A percentile compares a stretch with the other conserved stretches of the same genome.
phyloP scores from a whole-genome alignment of 257 asterid species.

The Scutellaria minor region DNA sequence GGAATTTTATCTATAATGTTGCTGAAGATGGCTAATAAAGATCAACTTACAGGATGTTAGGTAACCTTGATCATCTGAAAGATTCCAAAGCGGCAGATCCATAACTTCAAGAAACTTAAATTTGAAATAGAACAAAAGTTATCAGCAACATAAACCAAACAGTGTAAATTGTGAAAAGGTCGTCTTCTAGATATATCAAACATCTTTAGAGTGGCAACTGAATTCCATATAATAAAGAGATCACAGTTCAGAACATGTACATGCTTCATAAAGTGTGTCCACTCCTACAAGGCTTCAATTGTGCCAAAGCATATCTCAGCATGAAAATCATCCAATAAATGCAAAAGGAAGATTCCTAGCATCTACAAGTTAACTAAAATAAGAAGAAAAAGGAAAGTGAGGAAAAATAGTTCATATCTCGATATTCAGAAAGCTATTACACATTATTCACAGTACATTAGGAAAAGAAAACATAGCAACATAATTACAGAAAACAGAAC shows the following conservation, averaged over 20 bases:
- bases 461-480: neutral
- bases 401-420: slow-evolving; percentile 8
- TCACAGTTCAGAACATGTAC: slow-evolving; percentile 6
- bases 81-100: slow-evolving; percentile 59
- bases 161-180: neutral
- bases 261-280: neutral
- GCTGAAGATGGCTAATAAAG: slow-evolving; percentile 19
- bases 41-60: slow-evolving; percentile 28
- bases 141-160: slow-evolving; percentile 25
- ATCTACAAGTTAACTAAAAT: neutral
- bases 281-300: neutral
- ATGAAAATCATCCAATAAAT: slow-evolving; percentile 1
- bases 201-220: neutral
- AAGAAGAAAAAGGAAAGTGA: slow-evolving; percentile 7
- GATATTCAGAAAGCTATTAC: neutral
- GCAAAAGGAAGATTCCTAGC: neutral
- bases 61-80: slow-evolving; percentile 42
- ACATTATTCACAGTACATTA: neutral
- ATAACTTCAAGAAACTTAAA: slow-evolving; percentile 34
- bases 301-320: neutral
- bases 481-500: neutral
- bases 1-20: neutral
- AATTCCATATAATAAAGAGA: neutral
- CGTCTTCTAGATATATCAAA: neutral
- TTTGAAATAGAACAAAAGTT: slow-evolving; percentile 30